These are phyloP conservation scores for Scedosporium minutisporum DNA, from an alignment of 2,329 filamentous ascomycete genomes.

Conservation along the genomic window DNA sequence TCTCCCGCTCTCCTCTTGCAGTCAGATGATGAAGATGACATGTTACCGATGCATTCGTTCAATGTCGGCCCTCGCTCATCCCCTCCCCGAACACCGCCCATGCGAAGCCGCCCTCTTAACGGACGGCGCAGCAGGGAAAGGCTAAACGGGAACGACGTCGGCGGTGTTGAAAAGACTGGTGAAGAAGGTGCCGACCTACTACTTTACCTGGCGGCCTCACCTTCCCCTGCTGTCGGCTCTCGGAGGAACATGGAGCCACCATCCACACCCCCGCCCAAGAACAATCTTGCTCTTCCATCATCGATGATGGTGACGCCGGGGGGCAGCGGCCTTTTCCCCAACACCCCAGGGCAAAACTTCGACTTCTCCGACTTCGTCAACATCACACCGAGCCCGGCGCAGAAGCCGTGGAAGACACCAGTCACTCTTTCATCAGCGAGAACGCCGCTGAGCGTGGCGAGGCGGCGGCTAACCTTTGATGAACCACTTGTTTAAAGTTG, in stretches of 20 bases:
- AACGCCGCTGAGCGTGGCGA: constrained; percentile 56
- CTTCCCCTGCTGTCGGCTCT: constrained; percentile 63
- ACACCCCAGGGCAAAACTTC: constrained; percentile 73
- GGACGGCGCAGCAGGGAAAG: constrained; percentile 39
- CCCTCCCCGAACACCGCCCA: constrained; percentile 74
- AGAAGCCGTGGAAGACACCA: constrained; percentile 81
- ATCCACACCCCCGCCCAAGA: constrained; percentile 64
- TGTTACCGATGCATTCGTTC: constrained; percentile 70
- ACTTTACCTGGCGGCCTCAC: constrained; percentile 81
- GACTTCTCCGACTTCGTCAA: constrained; percentile 97
- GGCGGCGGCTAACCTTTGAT: constrained; percentile 75
- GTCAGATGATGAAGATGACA: constrained; percentile 75
- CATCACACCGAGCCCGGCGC: constrained; percentile 89
- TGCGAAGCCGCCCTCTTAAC: constrained; percentile 42
- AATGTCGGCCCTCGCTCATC: constrained; percentile 56
- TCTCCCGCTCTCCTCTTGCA: constrained; percentile 49
- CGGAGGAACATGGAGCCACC: constrained; percentile 55
- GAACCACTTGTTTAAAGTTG: constrained; percentile 21
- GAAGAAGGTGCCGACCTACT: constrained; percentile 76
- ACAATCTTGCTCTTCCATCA: constrained; percentile 60
- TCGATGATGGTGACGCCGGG: constrained; percentile 86
- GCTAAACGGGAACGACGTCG: constrained; percentile 28
- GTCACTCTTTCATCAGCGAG: constrained; percentile 39
- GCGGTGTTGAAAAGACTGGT: constrained; percentile 37
- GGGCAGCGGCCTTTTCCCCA: constrained; percentile 58